Base-by-base conservation (phyloP, 2,329 filamentous ascomycete genomes). In the Xylariaceae sp. region DNA sequence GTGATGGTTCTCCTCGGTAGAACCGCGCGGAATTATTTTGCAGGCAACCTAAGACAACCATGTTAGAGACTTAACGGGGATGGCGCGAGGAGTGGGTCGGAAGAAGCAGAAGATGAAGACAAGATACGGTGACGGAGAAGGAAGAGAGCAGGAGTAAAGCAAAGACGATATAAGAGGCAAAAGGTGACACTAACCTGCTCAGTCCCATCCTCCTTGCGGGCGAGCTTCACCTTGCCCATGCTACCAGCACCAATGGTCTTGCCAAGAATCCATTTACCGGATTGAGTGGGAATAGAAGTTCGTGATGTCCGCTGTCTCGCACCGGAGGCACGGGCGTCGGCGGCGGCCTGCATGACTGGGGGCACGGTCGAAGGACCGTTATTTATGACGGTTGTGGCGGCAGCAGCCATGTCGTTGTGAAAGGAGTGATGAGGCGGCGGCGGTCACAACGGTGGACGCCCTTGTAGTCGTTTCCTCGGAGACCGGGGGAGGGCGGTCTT, bases 191-290 rank as follows among this genome's bases (percentile, higher is more conserved):
- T 69, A 77, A 92, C 91, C 85, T 97, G 90, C 78, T 97, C 94
- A 67, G 88, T 89, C 17, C 89, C 90, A 69, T 96, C 92, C 67
- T 88, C 83, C 75, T 95, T 95, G 69, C 90, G 90, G 23, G 94
- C 94, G 66, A 99, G 80, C 78, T 97, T 97, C 64, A 99, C 94
- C 75, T 97, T 97, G 65, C 94, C 94, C 94, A 99, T 99, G 74
- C 93, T 97, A 54, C 94, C 94, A 56, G 92, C 92, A 61, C 94
- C 94, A 69, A 99, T 94, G 2, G 94, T 97, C 80, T 97, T 97
- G 61, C 93, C 93, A 55, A 99, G 80, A 58, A 92, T 86, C 92
- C 93, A 99, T 78, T 92, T 91, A 59, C 94, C 94, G 10, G 92
- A 92, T 51, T 89, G 87, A 2, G 92, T 92, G 55, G 89, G 90